Evolutionary conservation across 108 stramenopile species (phyloP), one percentile per base, ranked within the genome.

Genomic region (Stephanodiscus minutulus): DNA sequence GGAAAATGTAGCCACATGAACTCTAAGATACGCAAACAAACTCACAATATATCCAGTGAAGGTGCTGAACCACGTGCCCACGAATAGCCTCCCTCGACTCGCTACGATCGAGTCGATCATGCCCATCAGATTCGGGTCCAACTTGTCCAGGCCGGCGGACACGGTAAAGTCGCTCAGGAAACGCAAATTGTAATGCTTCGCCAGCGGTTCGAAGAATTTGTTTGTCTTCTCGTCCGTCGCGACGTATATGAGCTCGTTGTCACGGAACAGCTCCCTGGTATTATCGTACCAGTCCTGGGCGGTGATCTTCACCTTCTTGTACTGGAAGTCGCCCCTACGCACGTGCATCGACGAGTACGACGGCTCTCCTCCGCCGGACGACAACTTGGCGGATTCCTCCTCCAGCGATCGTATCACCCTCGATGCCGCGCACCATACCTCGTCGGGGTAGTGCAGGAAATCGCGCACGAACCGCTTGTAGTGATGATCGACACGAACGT

Each of bases 101-200:
- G 95, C 90, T 15, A 98, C 82, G 72, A 97, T 87, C 5, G 89
- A 87, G 65, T 98, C 97, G 56, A 98, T 90, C 96, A 98, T 98
- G 29, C 96, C 96, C 24, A 88, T 79, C 65, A 83, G 93, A 66
- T 96, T 96, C 7, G 91, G 86, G 73, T 98, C 92, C 44, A 97
- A 61, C 28, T 76, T 81, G 10, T 69, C 73, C 60, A 96, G 64
- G 7, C 62, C 72, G 8, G 86, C 91, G 25, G 76, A 62, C 15
- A 88, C 85, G 36, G 64, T 69, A 66, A 87, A 95, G 54, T 94
- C 93, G 77, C 91, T 82, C 60, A 95, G 72, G 57, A 95, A 93
- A 17, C 76, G 73, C 33, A 97, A 35, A 17, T 84, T 83, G 67
- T 87, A 82, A 57, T 89, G 85, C 39, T 82, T 65, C 10, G 63